These are phyloP conservation scores for Xylaria venustula DNA, from an alignment of 495 filamentous ascomycete genomes.

Conservation along the genomic window DNA sequence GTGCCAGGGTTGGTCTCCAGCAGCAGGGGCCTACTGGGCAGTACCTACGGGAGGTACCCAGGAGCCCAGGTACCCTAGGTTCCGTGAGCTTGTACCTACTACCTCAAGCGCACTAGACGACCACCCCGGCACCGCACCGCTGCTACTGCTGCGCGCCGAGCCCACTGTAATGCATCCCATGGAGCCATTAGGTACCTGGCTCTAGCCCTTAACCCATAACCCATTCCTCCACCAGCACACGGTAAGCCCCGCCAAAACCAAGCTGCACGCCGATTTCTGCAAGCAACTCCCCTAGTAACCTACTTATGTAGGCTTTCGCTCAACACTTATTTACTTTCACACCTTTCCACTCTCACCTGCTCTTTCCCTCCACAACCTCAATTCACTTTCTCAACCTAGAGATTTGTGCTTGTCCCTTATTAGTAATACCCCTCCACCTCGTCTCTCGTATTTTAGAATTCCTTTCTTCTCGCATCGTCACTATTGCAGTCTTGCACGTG, in stretches of 20 bases:
- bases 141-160: not conserved
- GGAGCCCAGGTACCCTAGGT: too few species aligned
- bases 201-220: not conserved
- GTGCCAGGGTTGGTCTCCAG: not conserved
- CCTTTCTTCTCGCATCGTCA: not conserved
- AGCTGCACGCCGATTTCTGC: not conserved
- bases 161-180: constrained; percentile 1
- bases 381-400: not conserved
- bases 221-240: not conserved
- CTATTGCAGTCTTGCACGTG: not conserved
- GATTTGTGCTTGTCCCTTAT: not conserved
- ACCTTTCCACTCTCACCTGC: not conserved
- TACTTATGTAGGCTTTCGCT: too few species aligned
- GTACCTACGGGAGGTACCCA: not conserved
- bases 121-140: not conserved
- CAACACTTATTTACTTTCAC: too few species aligned
- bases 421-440: not conserved
- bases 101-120: not conserved
- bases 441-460: not conserved
- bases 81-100: not conserved
- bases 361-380: not conserved
- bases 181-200: not conserved
- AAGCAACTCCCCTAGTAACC: too few species aligned
- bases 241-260: not conserved
- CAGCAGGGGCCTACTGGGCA: not conserved